Evolutionary conservation across 2,329 filamentous ascomycete genomes (phyloP), one percentile per base, ranked within the genome.

Genomic region (Xylaria digitata): DNA sequence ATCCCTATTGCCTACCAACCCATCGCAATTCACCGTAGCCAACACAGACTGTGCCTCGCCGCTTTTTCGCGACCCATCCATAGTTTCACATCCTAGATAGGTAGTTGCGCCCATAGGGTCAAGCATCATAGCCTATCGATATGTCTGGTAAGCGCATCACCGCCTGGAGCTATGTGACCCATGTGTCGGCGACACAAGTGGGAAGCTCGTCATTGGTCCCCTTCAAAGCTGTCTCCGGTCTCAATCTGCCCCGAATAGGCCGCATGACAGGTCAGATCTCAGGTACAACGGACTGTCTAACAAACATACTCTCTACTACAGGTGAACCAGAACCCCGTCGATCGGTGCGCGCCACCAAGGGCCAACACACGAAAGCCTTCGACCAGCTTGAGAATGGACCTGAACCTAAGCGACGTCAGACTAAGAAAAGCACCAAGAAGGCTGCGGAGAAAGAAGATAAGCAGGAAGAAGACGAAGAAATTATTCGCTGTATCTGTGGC

Each of bases 281-380:
- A 48, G 17, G 6, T 37, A 32, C 40, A 50, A 32, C 48, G 23
- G 48, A 46, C 57, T 59, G 34, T 74, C 74, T 77, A 76, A 78
- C 72, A 70, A 37, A 53, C 49, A 63, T 63, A 21, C 19, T 23
- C 32, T 60, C 43, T 32, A 53, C 32, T 57, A 54, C 73, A 80
- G 79, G 79, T 78, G 85, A 89, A 80, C 79, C 82, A 65, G 95
- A 97, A 86, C 92, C 94, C 66, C 91, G 96, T 79, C 92, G 96
- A 78, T 99, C 96, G 49, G 94, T 96, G 71, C 92, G 96, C 76
- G 94, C 95, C 75, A 99, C 96, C 71, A 99, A 99, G 78, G 96
- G 96, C 78, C 94, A 97, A 75, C 94, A 98, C 80, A 91, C 89
- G 30, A 97, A 97, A 80, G 91, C 92, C 71, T 90, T 93, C 73